Evolutionary conservation across 2,329 filamentous ascomycete species (phyloP).

Genomic region (Helotiales sp.): DNA sequence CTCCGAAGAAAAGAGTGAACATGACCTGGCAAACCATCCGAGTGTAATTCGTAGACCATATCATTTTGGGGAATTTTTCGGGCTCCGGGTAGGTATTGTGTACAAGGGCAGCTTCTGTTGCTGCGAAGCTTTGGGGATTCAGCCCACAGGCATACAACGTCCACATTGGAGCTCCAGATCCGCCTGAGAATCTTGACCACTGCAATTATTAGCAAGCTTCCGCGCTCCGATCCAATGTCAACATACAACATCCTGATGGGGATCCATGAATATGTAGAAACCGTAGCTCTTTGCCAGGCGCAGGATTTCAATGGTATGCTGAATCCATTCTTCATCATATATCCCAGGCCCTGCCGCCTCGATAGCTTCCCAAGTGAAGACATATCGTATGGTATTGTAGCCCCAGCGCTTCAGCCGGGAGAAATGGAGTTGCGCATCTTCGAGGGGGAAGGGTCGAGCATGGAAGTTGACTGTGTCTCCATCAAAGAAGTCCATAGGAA

Average conservation of each 20-base stretch:
- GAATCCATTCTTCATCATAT: slow-evolving; percentile 93
- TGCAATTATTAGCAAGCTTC: slow-evolving; percentile 39
- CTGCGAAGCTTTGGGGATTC: slow-evolving; percentile 82
- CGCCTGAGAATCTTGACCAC: slow-evolving; percentile 95
- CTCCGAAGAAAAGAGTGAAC: slow-evolving; percentile 93
- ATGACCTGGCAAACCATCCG: slow-evolving; percentile 86
- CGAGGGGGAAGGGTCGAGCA: slow-evolving; percentile 78
- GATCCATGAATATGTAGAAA: slow-evolving; percentile 98
- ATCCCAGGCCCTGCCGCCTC: slow-evolving; percentile 87
- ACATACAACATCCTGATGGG: slow-evolving; percentile 93
- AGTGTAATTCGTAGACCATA: slow-evolving; percentile 97
- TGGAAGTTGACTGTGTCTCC: slow-evolving; percentile 92
- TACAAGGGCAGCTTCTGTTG: slow-evolving; percentile 89
- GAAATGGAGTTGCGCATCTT: slow-evolving; percentile 87
- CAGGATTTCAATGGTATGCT: slow-evolving; percentile 85
- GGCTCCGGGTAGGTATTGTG: slow-evolving; percentile 92
- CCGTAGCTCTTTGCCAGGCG: slow-evolving; percentile 86
- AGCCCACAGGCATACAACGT: slow-evolving; percentile 93
- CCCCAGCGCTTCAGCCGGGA: slow-evolving; percentile 84
- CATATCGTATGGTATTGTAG: slow-evolving; percentile 94
- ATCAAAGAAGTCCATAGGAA: slow-evolving; percentile 82
- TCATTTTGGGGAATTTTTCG: slow-evolving; percentile 93
- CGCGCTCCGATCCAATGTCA: background rate
- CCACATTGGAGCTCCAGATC: slow-evolving; percentile 97
- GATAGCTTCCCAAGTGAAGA: slow-evolving; percentile 99